Evolutionary conservation across 768 basidiomycete species (phyloP).

Genomic region (Rhodotorula kratochvilovae): DNA sequence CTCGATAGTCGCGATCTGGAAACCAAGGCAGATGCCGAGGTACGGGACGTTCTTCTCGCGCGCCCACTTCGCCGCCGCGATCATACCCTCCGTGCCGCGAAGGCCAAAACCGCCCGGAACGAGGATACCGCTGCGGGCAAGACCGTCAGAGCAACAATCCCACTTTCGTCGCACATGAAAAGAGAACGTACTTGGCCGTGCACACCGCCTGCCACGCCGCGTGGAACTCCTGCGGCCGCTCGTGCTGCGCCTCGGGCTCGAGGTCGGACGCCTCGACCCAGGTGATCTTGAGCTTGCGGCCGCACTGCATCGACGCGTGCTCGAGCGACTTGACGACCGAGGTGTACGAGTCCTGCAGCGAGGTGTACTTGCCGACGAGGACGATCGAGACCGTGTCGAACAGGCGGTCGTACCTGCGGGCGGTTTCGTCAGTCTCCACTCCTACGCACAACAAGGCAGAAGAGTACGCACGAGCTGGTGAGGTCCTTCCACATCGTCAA

Average conservation of each 20-base stretch:
- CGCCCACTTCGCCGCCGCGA: slow-evolving; percentile 95
- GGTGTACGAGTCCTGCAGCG: slow-evolving; percentile 97
- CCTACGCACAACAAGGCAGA: background rate
- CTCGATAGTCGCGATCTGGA: slow-evolving; percentile 93
- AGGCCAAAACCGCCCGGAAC: slow-evolving; percentile 93
- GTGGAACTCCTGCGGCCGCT: slow-evolving; percentile 79
- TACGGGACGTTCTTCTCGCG: slow-evolving; percentile 91
- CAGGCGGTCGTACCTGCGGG: slow-evolving; percentile 62
- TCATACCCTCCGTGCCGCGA: slow-evolving; percentile 95
- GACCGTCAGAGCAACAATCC: background rate
- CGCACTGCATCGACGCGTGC: slow-evolving; percentile 90
- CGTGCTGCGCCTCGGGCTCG: slow-evolving; percentile 72
- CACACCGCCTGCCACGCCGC: slow-evolving; percentile 93
- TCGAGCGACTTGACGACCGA: slow-evolving; percentile 93
- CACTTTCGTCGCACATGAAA: background rate
- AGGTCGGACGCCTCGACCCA: slow-evolving; percentile 96
- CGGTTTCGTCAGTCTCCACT: background rate
- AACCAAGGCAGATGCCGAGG: slow-evolving; percentile 93
- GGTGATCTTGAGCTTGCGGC: slow-evolving; percentile 72
- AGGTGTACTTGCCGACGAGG: slow-evolving; percentile 95
- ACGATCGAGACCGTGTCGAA: slow-evolving; percentile 85
- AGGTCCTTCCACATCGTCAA: slow-evolving; percentile 73
- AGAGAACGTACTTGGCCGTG: slow-evolving; percentile 65
- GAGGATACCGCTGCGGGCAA: slow-evolving; percentile 70
- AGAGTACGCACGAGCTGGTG: slow-evolving; percentile 60